These are phyloP conservation scores for Penicillium sp. DNA, from an alignment of 2,329 filamentous ascomycete genomes.

Conservation along the genomic window DNA sequence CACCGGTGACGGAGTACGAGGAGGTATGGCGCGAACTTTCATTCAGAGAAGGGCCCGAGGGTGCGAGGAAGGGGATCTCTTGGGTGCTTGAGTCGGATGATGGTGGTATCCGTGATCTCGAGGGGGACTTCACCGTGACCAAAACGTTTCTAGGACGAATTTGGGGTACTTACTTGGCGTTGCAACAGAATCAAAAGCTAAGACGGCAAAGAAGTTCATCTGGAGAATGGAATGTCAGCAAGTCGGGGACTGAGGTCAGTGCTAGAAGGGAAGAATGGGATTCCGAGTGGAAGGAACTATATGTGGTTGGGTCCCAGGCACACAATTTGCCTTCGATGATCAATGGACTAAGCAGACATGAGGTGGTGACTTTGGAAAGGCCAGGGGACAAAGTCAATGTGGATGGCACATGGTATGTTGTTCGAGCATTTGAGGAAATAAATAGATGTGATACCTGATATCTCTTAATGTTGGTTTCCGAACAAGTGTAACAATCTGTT, in stretches of 20 bases:
- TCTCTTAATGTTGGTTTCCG: too few species aligned
- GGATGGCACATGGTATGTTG: slow-evolving; percentile 17
- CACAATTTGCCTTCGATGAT: slow-evolving; percentile 20
- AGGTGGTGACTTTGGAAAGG: slow-evolving; percentile 11
- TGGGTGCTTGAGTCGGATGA: slow-evolving; percentile 29
- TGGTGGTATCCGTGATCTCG: slow-evolving; percentile 6
- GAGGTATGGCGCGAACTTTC: slow-evolving; percentile 57
- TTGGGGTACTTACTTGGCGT: slow-evolving; percentile 28
- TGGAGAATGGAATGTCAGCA: slow-evolving; percentile 14
- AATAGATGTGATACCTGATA: too few species aligned
- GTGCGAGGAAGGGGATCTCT: slow-evolving; percentile 18
- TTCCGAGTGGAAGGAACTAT: slow-evolving; percentile 15
- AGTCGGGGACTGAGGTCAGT: slow-evolving; percentile 24
- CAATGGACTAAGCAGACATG: slow-evolving; percentile 11
- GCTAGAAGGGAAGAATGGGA: slow-evolving; percentile 28
- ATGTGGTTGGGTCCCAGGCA: slow-evolving; percentile 15
- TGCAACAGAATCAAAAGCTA: slow-evolving; percentile 24
- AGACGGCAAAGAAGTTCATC: slow-evolving; percentile 5
- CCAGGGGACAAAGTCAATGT: slow-evolving; percentile 18
- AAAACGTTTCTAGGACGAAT: slow-evolving; percentile 30
- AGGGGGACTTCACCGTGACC: slow-evolving; percentile 15
- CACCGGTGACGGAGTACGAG: slow-evolving; percentile 50
- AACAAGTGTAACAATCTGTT: too few species aligned
- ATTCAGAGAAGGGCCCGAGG: slow-evolving; percentile 29
- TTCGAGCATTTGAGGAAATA: slow-evolving; percentile 28